phyloP scores from a whole-genome alignment of 1,139 yeast species.

The Candida albicans region DNA sequence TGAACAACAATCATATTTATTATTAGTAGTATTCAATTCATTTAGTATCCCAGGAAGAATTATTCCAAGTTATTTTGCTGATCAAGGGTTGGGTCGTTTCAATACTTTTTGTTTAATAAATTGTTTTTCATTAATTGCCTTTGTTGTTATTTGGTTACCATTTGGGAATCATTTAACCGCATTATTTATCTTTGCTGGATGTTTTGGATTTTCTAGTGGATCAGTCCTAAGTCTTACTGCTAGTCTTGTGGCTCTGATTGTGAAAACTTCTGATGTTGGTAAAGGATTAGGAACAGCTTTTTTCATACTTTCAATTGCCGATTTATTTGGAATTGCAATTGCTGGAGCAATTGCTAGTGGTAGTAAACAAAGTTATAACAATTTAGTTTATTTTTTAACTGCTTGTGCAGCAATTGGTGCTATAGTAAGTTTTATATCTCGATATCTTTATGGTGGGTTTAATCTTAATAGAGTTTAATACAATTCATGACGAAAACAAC shows the following conservation, averaged over 20 bases:
- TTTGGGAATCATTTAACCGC: slow-evolving; percentile 28
- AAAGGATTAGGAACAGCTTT: slow-evolving; percentile 33
- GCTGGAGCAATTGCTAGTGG: slow-evolving; percentile 36
- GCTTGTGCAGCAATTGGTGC: slow-evolving; percentile 27
- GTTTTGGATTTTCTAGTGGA: slow-evolving; percentile 34
- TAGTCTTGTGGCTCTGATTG: slow-evolving; percentile 30
- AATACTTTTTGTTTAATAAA: slow-evolving; percentile 26
- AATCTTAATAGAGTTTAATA: slow-evolving; percentile 14
- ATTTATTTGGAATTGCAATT: slow-evolving; percentile 35
- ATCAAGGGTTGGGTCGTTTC: slow-evolving; percentile 29
- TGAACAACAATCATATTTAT: slow-evolving; percentile 21
- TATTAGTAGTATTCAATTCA: slow-evolving; percentile 30
- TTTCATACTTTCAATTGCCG: slow-evolving; percentile 33
- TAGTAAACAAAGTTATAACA: slow-evolving; percentile 21
- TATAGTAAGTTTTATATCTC: slow-evolving; percentile 23
- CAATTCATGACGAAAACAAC: too few relatives aligned
- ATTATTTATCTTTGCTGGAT: slow-evolving; percentile 28
- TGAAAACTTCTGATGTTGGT: slow-evolving; percentile 31
- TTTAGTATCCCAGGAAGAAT: slow-evolving; percentile 31
- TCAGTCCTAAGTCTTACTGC: slow-evolving; percentile 32
- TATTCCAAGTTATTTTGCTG: slow-evolving; percentile 31
- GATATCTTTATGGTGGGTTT: slow-evolving; percentile 29
- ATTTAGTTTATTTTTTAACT: slow-evolving; percentile 31
- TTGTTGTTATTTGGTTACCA: slow-evolving; percentile 28
- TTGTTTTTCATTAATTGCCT: slow-evolving; percentile 21